Percentiles rank a stretch among this genome's conserved stretches.
phyloP scores from a whole-genome alignment of 805 yeast species.

The Lachancea sp. region DNA sequence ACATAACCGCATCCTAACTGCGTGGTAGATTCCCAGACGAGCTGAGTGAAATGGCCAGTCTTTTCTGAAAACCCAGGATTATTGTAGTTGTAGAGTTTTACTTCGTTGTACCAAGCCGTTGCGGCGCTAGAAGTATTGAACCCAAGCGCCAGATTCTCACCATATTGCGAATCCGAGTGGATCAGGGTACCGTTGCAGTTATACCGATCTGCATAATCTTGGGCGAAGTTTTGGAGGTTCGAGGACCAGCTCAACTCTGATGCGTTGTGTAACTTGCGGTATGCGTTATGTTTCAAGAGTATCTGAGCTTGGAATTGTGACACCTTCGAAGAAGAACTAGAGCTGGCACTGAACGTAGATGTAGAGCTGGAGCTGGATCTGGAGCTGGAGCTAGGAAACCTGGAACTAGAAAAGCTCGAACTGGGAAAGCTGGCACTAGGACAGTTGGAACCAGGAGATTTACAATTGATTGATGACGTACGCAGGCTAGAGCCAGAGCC shows the following conservation, averaged over 20 bases:
- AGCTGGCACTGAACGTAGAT: background rate
- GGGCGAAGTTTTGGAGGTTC: constrained; percentile 49
- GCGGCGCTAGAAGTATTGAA: constrained; percentile 52
- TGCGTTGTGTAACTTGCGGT: constrained; percentile 49
- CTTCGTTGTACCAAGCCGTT: constrained; percentile 72
- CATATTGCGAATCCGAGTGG: constrained; percentile 64
- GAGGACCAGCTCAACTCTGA: constrained; percentile 50
- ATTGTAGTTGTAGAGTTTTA: constrained; percentile 44
- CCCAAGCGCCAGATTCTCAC: constrained; percentile 81
- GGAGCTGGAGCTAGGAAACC: background rate
- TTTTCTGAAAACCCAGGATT: constrained; percentile 40
- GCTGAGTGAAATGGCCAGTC: constrained; percentile 78
- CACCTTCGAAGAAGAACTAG: background rate
- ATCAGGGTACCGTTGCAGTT: constrained; percentile 49
- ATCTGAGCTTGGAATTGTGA: constrained; percentile 26
- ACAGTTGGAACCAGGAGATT: no score
- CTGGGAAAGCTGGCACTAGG: no score
- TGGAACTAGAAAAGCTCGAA: background rate
- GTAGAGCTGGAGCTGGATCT: background rate
- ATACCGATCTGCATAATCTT: constrained; percentile 47
- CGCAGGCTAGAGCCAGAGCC: constrained; percentile 21
- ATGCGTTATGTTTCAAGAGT: constrained; percentile 52
- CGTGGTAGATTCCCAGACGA: constrained; percentile 62
- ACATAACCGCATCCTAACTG: constrained; percentile 65
- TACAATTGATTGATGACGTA: no score